Evolutionary conservation across 2,329 filamentous ascomycete species (phyloP).

Genomic region (Thermochaetoides dissita): DNA sequence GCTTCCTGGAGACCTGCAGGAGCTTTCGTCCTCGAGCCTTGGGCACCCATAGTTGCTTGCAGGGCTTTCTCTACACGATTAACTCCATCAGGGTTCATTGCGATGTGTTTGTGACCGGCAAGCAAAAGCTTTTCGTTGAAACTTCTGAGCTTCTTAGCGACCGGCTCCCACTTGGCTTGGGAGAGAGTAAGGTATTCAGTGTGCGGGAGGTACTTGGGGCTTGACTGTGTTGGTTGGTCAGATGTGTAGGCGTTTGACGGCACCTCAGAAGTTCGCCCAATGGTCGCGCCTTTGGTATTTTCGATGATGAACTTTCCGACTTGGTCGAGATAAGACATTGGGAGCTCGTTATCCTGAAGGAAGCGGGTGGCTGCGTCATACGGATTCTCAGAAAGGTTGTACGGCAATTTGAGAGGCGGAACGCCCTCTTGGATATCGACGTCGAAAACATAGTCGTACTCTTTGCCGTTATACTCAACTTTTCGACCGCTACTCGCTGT

Average conservation of each 20-base stretch:
- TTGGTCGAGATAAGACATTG: constrained; percentile 75
- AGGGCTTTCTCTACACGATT: constrained; percentile 47
- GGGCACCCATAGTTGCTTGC: constrained; percentile 40
- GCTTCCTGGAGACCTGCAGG: constrained; percentile 16
- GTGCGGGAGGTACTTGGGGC: constrained; percentile 54
- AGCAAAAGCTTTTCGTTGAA: constrained; percentile 61
- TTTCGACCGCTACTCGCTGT: constrained; percentile 71
- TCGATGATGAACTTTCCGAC: constrained; percentile 84
- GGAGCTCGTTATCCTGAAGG: constrained; percentile 74
- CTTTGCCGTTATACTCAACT: constrained; percentile 63
- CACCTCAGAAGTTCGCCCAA: constrained; percentile 47
- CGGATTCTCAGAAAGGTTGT: constrained; percentile 81
- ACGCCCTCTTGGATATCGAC: constrained; percentile 93
- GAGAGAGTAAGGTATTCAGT: constrained; percentile 66
- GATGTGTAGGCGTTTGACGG: constrained; percentile 57
- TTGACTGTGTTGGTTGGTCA: constrained; percentile 39
- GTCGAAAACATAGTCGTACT: constrained; percentile 94
- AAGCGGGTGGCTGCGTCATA: constrained; percentile 89
- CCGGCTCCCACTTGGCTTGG: constrained; percentile 50
- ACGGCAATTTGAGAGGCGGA: constrained; percentile 83
- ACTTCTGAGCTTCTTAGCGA: constrained; percentile 28
- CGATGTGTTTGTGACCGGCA: constrained; percentile 56
- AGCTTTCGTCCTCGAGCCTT: constrained; percentile 19
- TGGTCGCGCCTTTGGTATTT: constrained; percentile 74
- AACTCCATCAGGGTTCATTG: constrained; percentile 56